Evolutionary conservation across 2,329 filamentous ascomycete genomes (phyloP).

Genomic region (Colletotrichum limetticola): DNA sequence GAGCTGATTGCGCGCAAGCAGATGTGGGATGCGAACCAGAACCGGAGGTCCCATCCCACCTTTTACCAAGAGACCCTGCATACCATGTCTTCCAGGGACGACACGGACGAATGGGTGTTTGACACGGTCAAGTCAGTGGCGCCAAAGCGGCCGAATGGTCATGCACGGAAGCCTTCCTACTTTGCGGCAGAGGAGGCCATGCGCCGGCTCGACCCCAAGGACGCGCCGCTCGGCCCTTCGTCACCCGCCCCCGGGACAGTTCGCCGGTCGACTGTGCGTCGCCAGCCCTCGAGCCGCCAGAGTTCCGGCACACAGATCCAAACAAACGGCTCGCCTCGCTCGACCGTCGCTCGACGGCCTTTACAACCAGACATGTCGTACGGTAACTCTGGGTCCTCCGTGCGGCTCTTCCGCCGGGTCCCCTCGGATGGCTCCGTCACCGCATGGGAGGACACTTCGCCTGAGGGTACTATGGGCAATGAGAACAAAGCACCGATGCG

Average conservation of each 20-base stretch:
- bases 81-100: conserved; percentile 72
- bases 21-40: conserved; percentile 81
- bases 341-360: conserved; percentile 73
- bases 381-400: conserved; percentile 91
- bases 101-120: conserved; percentile 93
- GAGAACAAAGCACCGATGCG: conserved; percentile 71
- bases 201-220: conserved; percentile 69
- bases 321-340: conserved; percentile 54
- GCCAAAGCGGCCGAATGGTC: conserved; percentile 64
- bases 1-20: conserved; percentile 87
- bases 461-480: conserved; percentile 59
- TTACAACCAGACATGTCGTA: conserved; percentile 92
- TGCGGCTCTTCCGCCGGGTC: conserved; percentile 89
- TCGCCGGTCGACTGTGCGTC: conserved; percentile 67
- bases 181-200: conserved; percentile 70
- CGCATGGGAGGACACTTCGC: conserved; percentile 49
- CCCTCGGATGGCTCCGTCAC: conserved; percentile 72
- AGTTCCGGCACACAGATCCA: conserved; percentile 53
- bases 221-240: conserved; percentile 66
- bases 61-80: conserved; percentile 95
- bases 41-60: conserved; percentile 75
- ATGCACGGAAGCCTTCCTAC: conserved; percentile 66
- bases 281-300: conserved; percentile 58
- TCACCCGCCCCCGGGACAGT: conserved; percentile 67
- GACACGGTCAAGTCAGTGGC: conserved; percentile 86